Evolutionary conservation across 2,329 filamentous ascomycete species (phyloP), one percentile per base, ranked within the genome.

Genomic region (Fusarium fujikuroi): DNA sequence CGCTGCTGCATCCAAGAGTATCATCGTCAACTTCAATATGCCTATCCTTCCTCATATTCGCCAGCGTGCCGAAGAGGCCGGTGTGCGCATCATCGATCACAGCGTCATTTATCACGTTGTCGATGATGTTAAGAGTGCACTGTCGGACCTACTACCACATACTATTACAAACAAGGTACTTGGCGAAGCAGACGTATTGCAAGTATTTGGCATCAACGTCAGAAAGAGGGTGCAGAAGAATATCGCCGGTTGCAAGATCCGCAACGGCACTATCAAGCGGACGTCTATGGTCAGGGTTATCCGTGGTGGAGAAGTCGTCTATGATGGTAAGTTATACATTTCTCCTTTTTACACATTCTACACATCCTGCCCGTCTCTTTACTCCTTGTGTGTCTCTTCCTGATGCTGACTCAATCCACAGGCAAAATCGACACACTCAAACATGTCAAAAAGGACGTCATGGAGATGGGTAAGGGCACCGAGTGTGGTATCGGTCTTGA

Each of bases 401-500:
- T 43, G 12, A 15, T 60, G n/a, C 58, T 66, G 5, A 57, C 46
- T 32, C 28, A 5, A 42, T 44, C 1, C 37, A 28, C 63, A 97
- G 95, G 95, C 74, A 88, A 87, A 58, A 89, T 98, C 47, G 88
- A 90, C 23, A 93, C 93, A 3, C 89, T 99, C 66, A 98, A 96
- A 84, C 93, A 97, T 78, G 90, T 93, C 81, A 98, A 98, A 87
- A 97, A 97, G 81, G 94, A 98, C 74, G 93, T 96, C 36, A 85
- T 86, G 50, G 94, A 97, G 79, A 96, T 97, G 91, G 91, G 91
- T 77, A 98, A 97, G 83, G 95, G 95, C 66, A 90, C 88, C n/a
- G 96, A 99, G 83, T 99, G 96, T 78, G 96, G 96, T 74, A 92
- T 99, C 75, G 91, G 90, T 59, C 95, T 99, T 78, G 90, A 92